These are phyloP conservation scores for Ceratobasidium sp. DNA, from an alignment of 1,284 basidiomycete species.

Conservation along the genomic window DNA sequence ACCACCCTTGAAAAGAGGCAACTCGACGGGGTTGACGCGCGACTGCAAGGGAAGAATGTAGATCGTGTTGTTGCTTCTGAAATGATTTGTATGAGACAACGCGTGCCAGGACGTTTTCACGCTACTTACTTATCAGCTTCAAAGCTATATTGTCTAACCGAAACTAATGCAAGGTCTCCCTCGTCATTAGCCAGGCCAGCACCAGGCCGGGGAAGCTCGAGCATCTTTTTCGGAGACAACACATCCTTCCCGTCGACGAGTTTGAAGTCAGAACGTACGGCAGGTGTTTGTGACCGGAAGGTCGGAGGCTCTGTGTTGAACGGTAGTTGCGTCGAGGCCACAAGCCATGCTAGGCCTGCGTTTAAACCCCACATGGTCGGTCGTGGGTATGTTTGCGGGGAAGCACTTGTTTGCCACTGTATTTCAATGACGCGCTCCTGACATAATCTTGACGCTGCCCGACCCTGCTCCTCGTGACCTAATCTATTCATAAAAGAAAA, in stretches of 20 bases:
- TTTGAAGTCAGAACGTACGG: conserved; percentile 60
- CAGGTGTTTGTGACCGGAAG: neutral
- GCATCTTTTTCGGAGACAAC: conserved; percentile 80
- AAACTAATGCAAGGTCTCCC: conserved; percentile 76
- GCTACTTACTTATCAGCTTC: conserved; percentile 76
- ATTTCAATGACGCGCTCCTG: conserved; percentile 32
- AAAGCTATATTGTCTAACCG: conserved; percentile 78
- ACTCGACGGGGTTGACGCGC: conserved; percentile 64
- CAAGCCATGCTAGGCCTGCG: conserved; percentile 43
- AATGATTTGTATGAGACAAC: conserved; percentile 24
- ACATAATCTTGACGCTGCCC: neutral
- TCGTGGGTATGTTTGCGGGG: conserved; percentile 37
- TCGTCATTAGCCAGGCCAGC: conserved; percentile 72
- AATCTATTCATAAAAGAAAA: too few relatives aligned
- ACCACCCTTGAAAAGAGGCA: conserved; percentile 73
- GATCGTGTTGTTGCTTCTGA: conserved; percentile 77
- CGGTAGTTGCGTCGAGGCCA: conserved; percentile 21
- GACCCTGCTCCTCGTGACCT: too few relatives aligned
- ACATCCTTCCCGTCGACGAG: conserved; percentile 70
- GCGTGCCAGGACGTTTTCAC: neutral
- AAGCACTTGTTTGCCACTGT: conserved; percentile 5
- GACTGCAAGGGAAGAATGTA: conserved; percentile 72
- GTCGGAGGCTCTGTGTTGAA: neutral
- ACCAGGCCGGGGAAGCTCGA: conserved; percentile 79
- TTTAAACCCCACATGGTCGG: conserved; percentile 40